phyloP scores from a whole-genome alignment of 768 basidiomycete species.

The Pleurotus tuoliensis region DNA sequence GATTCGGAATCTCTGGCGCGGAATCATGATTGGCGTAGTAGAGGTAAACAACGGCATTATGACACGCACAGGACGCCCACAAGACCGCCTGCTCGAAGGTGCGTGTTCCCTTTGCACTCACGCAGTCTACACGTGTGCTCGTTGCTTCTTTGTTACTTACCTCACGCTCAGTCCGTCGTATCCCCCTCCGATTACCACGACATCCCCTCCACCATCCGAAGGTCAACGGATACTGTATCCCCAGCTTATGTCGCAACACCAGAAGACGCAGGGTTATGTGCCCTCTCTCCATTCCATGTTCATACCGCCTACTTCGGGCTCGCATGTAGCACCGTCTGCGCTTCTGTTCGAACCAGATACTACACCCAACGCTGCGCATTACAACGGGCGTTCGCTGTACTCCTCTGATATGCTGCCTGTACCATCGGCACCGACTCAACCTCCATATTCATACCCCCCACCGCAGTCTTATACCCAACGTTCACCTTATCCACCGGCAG shows the following conservation, averaged over 20 bases:
- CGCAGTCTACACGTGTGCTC: constrained; percentile 2
- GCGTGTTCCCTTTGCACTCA: constrained; percentile 16
- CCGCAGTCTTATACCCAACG: constrained; percentile 12
- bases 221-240: constrained; percentile 54
- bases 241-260: constrained; percentile 75
- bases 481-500: constrained; percentile 13
- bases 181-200: constrained; percentile 64
- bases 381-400: constrained; percentile 19
- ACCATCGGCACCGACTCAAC: constrained; percentile 22
- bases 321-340: constrained; percentile 34
- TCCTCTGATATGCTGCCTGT: constrained; percentile 30
- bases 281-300: constrained; percentile 82
- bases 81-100: constrained; percentile 28
- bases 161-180: constrained; percentile 25
- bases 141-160: constrained; percentile 5
- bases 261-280: constrained; percentile 71
- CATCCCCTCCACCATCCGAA: constrained; percentile 59
- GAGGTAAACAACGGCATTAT: constrained; percentile 19
- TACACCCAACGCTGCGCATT: constrained; percentile 9
- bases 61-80: constrained; percentile 23
- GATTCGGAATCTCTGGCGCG: constrained; percentile 39
- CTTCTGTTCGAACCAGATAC: constrained; percentile 39
- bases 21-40: constrained; percentile 20
- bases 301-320: constrained; percentile 26
- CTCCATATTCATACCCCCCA: constrained; percentile 13